phyloP scores from a whole-genome alignment of 345 rosid species.

The Euphorbia pulcherrima region DNA sequence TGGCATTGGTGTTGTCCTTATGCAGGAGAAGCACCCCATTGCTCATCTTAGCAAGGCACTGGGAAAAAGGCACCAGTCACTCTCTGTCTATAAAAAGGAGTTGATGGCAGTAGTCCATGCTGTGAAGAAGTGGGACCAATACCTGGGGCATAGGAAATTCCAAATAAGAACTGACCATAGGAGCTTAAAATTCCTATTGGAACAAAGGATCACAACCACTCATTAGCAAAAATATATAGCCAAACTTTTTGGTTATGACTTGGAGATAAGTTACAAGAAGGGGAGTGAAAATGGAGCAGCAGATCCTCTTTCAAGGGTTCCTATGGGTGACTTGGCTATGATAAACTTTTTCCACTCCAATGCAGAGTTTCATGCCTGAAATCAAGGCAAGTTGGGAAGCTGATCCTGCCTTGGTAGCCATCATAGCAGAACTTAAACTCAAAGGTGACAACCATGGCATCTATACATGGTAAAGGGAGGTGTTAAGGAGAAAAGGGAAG shows the following conservation, averaged over 20 bases:
- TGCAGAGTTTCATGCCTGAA: neutral
- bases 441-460: too few relatives aligned
- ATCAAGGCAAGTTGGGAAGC: neutral
- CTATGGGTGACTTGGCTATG: neutral
- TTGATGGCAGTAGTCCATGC: neutral
- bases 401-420: neutral
- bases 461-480: neutral
- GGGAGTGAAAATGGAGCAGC: conserved; percentile 1
- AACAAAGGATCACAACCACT: too few relatives aligned
- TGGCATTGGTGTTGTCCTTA: neutral
- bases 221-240: too few relatives aligned
- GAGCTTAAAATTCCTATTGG: too few relatives aligned
- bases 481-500: neutral
- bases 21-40: neutral
- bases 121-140: neutral
- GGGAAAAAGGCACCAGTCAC: neutral
- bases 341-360: neutral
- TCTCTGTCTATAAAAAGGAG: neutral
- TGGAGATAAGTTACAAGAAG: neutral
- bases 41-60: neutral
- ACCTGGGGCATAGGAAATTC: neutral
- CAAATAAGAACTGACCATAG: too few relatives aligned
- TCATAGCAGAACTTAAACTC: too few relatives aligned
- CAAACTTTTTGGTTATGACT: too few relatives aligned
- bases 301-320: neutral